phyloP scores from a whole-genome alignment of 257 asterid genomes.

The Paraleonurus japonicus region DNA sequence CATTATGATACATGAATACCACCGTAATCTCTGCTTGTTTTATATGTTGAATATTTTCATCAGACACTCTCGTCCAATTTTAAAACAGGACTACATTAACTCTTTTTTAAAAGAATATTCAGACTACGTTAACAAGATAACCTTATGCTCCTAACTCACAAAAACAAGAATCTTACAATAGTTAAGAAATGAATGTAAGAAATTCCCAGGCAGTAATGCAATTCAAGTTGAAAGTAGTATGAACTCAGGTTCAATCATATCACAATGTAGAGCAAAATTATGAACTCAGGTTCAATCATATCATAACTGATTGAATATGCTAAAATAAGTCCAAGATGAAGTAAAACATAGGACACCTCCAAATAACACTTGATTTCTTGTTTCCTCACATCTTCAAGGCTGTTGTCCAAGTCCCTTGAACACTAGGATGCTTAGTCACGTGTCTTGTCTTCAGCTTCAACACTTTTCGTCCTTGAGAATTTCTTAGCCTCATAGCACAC shows the following conservation, averaged over 20 bases:
- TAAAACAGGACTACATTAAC: no score
- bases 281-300: not conserved
- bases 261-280: not conserved
- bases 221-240: not conserved
- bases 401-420: constrained; percentile 91
- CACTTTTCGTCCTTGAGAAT: constrained; percentile 86
- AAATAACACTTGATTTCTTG: not conserved
- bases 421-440: constrained; percentile 69
- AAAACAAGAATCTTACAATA: not conserved
- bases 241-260: no score
- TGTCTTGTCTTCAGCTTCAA: constrained; percentile 79
- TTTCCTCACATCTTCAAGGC: constrained; percentile 43
- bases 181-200: not conserved
- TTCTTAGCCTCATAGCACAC: constrained; percentile 67
- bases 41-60: not conserved
- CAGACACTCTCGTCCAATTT: not conserved
- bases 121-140: not conserved
- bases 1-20: not conserved
- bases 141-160: not conserved
- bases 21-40: not conserved
- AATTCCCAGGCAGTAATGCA: not conserved
- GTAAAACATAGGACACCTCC: not conserved
- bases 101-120: no score
- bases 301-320: not conserved
- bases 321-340: not conserved